phyloP scores from a whole-genome alignment of 2,329 filamentous ascomycete genomes.

The Fulvia fulva region DNA sequence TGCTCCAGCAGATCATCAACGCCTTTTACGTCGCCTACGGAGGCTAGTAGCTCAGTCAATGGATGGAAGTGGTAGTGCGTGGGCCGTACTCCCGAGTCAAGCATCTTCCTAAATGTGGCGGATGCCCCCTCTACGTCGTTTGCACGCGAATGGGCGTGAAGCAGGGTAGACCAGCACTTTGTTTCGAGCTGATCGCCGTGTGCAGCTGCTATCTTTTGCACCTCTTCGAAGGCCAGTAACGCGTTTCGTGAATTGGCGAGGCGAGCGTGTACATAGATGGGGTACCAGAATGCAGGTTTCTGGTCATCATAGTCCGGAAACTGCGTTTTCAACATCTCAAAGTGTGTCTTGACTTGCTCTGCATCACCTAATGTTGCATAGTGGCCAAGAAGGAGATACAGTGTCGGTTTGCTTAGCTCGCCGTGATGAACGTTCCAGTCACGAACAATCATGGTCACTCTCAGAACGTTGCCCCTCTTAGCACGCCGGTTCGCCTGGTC shows the following conservation, averaged over 20 bases:
- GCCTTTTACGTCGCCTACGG: conserved; percentile 67
- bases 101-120: conserved; percentile 59
- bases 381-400: conserved; percentile 20
- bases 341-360: conserved; percentile 32
- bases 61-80: conserved; percentile 65
- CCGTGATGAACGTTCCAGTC: conserved; percentile 28
- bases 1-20: conserved; percentile 61
- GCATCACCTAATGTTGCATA: conserved; percentile 36
- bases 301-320: conserved; percentile 22
- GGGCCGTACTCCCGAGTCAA: conserved; percentile 46
- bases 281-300: conserved; percentile 37
- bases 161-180: conserved; percentile 69
- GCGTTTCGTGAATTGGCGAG: conserved; percentile 61
- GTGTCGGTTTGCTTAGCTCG: conserved; percentile 15
- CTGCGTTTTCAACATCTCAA: conserved; percentile 28
- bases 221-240: conserved; percentile 58
- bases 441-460: conserved; percentile 13
- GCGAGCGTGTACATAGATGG: conserved; percentile 69
- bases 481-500: too few relatives aligned
- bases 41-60: conserved; percentile 68
- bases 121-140: conserved; percentile 65
- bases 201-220: conserved; percentile 39
- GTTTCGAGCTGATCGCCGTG: conserved; percentile 48
- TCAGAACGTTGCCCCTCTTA: background rate
- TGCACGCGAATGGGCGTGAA: conserved; percentile 65